Conservation (phyloP, 768 basidiomycete genomes). For the Cytidiella melzeri region DNA sequence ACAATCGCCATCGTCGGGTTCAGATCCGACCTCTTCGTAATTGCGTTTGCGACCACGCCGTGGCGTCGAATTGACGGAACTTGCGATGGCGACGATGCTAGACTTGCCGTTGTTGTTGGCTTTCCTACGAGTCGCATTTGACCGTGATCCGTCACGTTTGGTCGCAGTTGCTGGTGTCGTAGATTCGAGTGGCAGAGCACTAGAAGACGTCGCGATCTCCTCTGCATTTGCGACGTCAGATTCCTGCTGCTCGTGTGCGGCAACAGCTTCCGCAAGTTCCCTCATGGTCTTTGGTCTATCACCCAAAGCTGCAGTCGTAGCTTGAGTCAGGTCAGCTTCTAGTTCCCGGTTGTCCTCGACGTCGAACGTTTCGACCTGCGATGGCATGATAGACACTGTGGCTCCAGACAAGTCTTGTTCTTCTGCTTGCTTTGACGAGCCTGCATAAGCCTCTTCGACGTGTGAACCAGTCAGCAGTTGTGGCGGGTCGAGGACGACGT, state of each 20-base stretch:
- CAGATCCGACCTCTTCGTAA: constrained; percentile 8
- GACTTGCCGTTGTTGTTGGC: background rate
- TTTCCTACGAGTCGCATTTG: background rate
- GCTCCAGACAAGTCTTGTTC: background rate
- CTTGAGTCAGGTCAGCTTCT: constrained; percentile 12
- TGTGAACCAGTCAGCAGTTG: background rate
- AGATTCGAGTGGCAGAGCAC: background rate
- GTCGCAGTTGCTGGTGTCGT: background rate
- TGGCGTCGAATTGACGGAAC: background rate
- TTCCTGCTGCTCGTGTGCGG: no score
- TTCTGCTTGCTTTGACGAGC: no score
- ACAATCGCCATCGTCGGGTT: constrained; percentile 1
- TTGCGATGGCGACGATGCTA: background rate
- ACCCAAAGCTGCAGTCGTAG: constrained; percentile 4
- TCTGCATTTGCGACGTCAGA: background rate
- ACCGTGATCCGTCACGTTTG: background rate
- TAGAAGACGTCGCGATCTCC: background rate
- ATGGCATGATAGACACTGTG: background rate
- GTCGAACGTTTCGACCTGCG: constrained; percentile 6
- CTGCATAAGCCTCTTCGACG: background rate
- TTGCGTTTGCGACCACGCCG: constrained; percentile 18
- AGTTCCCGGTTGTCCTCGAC: constrained; percentile 15
- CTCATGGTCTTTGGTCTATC: constrained; percentile 54
- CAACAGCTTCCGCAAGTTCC: constrained; percentile 56
- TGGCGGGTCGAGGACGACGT: constrained; percentile 12